phyloP scores from a whole-genome alignment of 768 basidiomycete genomes.

The Hydnomerulius pinastri region DNA sequence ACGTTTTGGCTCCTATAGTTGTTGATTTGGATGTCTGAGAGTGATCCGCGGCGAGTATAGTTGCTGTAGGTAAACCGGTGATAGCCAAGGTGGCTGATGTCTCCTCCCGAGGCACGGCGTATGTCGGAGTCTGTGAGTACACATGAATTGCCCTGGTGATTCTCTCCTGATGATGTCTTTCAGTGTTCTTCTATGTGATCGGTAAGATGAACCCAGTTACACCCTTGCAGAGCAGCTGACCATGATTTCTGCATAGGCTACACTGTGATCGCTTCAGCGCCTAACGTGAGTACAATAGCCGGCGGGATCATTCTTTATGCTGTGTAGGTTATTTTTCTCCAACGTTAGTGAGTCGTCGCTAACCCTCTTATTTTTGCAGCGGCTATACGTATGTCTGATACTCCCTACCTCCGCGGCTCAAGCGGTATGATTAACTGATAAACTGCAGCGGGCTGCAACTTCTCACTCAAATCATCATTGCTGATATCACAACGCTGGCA shows the following conservation, averaged over 20 bases:
- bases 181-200: conserved; percentile 61
- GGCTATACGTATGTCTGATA: conserved; percentile 59
- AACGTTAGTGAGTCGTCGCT: conserved; percentile 14
- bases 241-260: conserved; percentile 37
- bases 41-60: conserved; percentile 17
- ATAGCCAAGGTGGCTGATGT: conserved; percentile 77
- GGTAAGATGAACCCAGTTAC: conserved; percentile 38
- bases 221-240: not conserved
- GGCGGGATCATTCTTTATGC: conserved; percentile 61
- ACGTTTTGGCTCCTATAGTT: conserved; percentile 15
- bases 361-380: conserved; percentile 36
- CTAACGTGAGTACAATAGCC: conserved; percentile 45
- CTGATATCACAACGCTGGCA: conserved; percentile 58
- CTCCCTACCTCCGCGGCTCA: not conserved
- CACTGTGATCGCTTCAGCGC: conserved; percentile 53
- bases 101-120: conserved; percentile 65
- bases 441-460: conserved; percentile 56
- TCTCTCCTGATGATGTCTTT: not conserved
- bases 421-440: not conserved
- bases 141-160: not conserved
- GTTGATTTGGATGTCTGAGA: conserved; percentile 14
- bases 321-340: conserved; percentile 38
- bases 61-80: conserved; percentile 62
- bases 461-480: conserved; percentile 63
- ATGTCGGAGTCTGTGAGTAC: conserved; percentile 54